Base-by-base conservation (phyloP, 1,284 basidiomycete genomes). In the Microbotryum lychnidis-dioicae region DNA sequence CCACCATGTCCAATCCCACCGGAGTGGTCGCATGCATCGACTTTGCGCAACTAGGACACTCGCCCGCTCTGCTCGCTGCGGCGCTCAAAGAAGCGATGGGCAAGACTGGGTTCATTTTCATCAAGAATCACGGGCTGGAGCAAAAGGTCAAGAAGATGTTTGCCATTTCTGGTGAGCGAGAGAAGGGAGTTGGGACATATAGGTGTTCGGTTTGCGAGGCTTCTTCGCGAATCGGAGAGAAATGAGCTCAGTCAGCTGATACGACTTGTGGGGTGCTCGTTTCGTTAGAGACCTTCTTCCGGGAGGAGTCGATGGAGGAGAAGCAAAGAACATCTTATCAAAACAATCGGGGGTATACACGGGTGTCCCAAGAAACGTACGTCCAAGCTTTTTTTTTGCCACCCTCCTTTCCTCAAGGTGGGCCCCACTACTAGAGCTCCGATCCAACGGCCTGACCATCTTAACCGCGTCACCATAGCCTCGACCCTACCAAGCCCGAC, bases 281-380 rank as follows among this genome's bases (percentile, higher is more conserved):
- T 31, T 31, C 6, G 1, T 57, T 57, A 67, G 64, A 66, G 46
- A 47, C 23, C 23, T 68, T 68, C 51, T 68, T 68, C 48, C 20
- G 12, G 8, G 37, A 64, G 4, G 67, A 68, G 51, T 54, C 64
- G 18, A 55, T 45, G 3, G 57, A 53, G 16, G 64, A 68, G 25
- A 68, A 68, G 61, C 9, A 6, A 1, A 51, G 56, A 0, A 52
- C 50, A 6, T 60, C 62, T 3, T 66, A 66, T 21, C 46, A 21
- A 1, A 48, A 64, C 33, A 68, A 68, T 60, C 55, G 50, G 14
- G 67, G 67, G 1, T 68, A 68, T 51, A 66, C 65, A 2, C 42
- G 31, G 5, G 54, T 68, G 1, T 62, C 60, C 6, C 67, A 68
- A 37, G 67, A 68, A 45, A 31, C 47, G 66, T 60, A 7, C 4